Evolutionary conservation across 1,284 basidiomycete species (phyloP).

Genomic region (Exobasidium rhododendri): DNA sequence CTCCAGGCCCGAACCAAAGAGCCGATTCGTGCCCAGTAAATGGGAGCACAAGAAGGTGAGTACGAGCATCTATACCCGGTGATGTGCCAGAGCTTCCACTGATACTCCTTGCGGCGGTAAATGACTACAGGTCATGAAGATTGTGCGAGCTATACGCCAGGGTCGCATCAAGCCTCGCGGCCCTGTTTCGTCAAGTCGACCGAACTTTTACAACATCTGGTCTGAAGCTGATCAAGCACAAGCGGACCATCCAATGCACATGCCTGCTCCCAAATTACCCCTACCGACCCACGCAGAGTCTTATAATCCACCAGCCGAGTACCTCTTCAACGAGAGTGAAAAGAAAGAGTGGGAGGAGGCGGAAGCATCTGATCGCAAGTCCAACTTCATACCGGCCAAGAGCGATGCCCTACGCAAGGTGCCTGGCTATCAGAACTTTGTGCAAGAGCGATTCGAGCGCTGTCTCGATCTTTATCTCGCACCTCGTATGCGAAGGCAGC

Average conservation of each 20-base stretch:
- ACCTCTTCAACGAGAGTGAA: constrained; percentile 85
- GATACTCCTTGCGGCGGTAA: background rate
- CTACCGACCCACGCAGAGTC: constrained; percentile 90
- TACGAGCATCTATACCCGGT: too few relatives aligned
- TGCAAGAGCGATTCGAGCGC: constrained; percentile 89
- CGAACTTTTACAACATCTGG: constrained; percentile 87
- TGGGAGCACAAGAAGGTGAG: constrained; percentile 96
- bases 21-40: constrained; percentile 94
- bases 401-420: constrained; percentile 80
- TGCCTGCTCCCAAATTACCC: constrained; percentile 86
- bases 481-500: constrained; percentile 67
- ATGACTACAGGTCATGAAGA: constrained; percentile 75
- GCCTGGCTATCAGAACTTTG: constrained; percentile 85
- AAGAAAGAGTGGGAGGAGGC: constrained; percentile 76
- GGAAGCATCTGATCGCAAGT: constrained; percentile 87
- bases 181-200: constrained; percentile 62
- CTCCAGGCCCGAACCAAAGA: constrained; percentile 88
- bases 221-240: constrained; percentile 59
- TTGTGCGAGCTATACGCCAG: constrained; percentile 93
- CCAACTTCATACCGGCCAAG: constrained; percentile 85
- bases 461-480: constrained; percentile 97
- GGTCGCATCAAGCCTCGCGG: constrained; percentile 89
- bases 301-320: constrained; percentile 97
- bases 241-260: constrained; percentile 64
- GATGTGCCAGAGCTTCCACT: constrained; percentile 49